phyloP scores from a whole-genome alignment of 164 flowering plant genomes.

The Annona cherimola region DNA sequence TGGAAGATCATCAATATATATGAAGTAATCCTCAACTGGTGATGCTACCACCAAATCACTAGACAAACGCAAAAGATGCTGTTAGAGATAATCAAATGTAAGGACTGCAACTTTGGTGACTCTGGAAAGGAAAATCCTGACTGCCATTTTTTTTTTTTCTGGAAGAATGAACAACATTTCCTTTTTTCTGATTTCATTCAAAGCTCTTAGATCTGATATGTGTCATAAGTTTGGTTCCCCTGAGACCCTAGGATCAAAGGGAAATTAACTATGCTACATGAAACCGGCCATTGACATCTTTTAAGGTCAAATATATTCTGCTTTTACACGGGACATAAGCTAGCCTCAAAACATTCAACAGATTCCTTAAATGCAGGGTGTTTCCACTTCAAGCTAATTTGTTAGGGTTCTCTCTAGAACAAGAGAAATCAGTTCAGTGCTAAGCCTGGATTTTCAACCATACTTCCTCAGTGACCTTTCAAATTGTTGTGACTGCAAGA shows the following conservation, averaged over 20 bases:
- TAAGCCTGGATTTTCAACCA: not conserved
- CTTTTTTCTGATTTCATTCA: not conserved
- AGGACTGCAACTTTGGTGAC: not conserved
- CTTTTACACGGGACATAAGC: not conserved
- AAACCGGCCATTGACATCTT: not conserved
- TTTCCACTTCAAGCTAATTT: not conserved
- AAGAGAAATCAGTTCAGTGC: not conserved
- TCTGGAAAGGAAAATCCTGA: not conserved
- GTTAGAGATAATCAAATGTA: not conserved
- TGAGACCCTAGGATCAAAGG: not conserved
- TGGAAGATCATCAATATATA: slow-evolving; percentile 82
- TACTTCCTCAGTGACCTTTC: not conserved
- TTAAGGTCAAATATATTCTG: not conserved
- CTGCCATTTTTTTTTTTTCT: not conserved
- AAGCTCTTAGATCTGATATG: not conserved
- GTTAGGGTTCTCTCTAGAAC: not conserved
- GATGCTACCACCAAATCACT: slow-evolving; percentile 96
- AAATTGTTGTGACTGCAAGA: too few relatives aligned
- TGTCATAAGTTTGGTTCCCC: not conserved
- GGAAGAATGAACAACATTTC: too few relatives aligned
- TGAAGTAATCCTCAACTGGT: slow-evolving; percentile 94
- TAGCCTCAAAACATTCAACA: not conserved
- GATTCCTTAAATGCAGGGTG: not conserved
- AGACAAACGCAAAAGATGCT: slow-evolving; percentile 1
- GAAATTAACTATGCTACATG: not conserved